Evolutionary conservation across 768 basidiomycete genomes (phyloP), one percentile per base, ranked within the genome.

Genomic region (Boletus subparvulus): DNA sequence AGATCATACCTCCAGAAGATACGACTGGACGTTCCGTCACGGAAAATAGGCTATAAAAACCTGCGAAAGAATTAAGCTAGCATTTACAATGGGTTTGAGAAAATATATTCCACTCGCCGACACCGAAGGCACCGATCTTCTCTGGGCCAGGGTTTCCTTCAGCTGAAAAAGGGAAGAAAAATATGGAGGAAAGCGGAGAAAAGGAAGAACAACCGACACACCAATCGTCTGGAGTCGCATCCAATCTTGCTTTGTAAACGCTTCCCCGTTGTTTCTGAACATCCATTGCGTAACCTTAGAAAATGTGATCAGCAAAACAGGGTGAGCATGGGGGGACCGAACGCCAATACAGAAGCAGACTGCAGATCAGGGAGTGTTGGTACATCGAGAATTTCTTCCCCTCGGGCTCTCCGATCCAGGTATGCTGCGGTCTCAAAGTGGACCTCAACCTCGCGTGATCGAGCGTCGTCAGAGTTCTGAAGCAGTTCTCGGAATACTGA

Each of bases 401-500:
- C 42, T 81, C 30, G 30, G 30, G 9, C 9, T 32, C 30, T 32
- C 30, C 30, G 9, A 11, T 32, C 30, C 30, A 32, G 43, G 62
- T 71, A 80, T 13, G 59, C 30, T 32, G 81, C 74, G 2, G 89
- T 90, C 65, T 89, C 82, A 59, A 94, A 94, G 41, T 78, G 83
- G 44, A 94, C 90, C 69, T 94, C 88, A 5, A 87, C 91, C 13
- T 78, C 74, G 41, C 77, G 82, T 4, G 90, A 84, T 45, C 80
- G 85, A 4, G 90, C 94, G 72, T 97, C 94, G 67, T 96, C 94
- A n/a, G 94, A 92, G 69, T 98, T 97, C 75, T 98, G 95, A 0
- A 97, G 75, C 10, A 98, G 81, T 71, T 98, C 95, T 47, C 94
- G 73, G 56, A 85, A 85, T 35, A 87, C 84, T 79, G 59, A 17